Evolutionary conservation across 2,329 filamentous ascomycete species (phyloP).

Genomic region (Cladophialophora carrionii): DNA sequence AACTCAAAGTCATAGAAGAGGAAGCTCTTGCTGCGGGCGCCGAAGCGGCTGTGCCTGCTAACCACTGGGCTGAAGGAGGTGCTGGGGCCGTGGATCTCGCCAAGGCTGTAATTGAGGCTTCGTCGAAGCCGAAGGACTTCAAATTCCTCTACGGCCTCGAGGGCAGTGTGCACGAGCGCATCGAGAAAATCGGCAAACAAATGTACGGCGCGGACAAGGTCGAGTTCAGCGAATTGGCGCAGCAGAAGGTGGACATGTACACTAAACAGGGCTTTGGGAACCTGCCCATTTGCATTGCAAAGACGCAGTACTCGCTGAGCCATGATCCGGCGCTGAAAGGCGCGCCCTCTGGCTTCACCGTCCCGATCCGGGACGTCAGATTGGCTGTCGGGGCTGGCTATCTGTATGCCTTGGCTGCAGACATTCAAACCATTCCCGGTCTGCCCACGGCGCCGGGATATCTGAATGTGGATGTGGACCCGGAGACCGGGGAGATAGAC

Average conservation of each 20-base stretch:
- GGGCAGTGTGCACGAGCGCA: conserved; percentile 80
- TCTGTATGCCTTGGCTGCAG: conserved; percentile 90
- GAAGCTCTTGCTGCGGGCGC: conserved; percentile 90
- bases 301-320: conserved; percentile 96
- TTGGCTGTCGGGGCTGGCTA: conserved; percentile 95
- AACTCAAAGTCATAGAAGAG: conserved; percentile 85
- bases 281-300: conserved; percentile 93
- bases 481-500: conserved; percentile 81
- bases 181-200: conserved; percentile 83
- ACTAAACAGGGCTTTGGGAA: conserved; percentile 89
- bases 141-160: conserved; percentile 82
- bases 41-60: conserved; percentile 88
- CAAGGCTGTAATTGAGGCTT: conserved; percentile 79
- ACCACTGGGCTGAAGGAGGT: conserved; percentile 96
- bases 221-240: conserved; percentile 90
- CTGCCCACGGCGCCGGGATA: conserved; percentile 94
- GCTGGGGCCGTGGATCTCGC: conserved; percentile 87
- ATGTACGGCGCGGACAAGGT: conserved; percentile 94
- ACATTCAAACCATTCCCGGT: conserved; percentile 97
- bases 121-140: conserved; percentile 82
- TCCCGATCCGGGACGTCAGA: conserved; percentile 90
- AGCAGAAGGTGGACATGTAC: conserved; percentile 96
- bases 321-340: conserved; percentile 94
- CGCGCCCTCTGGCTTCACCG: conserved; percentile 88
- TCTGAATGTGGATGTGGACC: conserved; percentile 83